A percentile compares a stretch with the other conserved stretches of the same genome.
phyloP scores from a whole-genome alignment of 2,329 filamentous ascomycete species.

The Stagonosporopsis rhizophila region DNA sequence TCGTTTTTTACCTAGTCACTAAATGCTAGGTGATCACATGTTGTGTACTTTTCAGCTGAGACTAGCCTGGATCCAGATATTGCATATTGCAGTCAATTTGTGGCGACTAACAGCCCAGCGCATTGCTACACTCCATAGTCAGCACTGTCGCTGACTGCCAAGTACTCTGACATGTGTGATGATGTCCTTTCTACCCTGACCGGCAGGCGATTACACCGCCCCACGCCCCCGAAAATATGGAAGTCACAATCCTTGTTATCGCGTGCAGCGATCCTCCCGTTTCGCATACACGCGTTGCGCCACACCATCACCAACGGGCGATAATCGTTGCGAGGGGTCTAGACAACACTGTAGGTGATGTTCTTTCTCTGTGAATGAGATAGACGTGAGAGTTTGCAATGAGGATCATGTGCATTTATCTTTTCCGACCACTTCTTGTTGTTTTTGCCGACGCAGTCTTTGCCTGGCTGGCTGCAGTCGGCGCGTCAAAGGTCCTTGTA shows the following conservation, averaged over 20 bases:
- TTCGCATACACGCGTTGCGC: slow-evolving; percentile 6
- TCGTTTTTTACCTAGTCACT: slow-evolving; percentile 6
- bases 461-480: slow-evolving; percentile 48
- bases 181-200: background rate
- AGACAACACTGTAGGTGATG: background rate
- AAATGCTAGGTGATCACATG: slow-evolving; percentile 3
- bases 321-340: background rate
- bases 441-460: slow-evolving; percentile 27
- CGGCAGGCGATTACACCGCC: background rate
- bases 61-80: background rate
- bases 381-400: no score
- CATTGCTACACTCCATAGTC: background rate
- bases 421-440: slow-evolving; percentile 15
- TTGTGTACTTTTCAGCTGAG: background rate
- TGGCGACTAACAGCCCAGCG: background rate
- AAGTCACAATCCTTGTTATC: background rate
- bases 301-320: slow-evolving; percentile 2
- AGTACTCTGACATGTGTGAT: slow-evolving; percentile 3
- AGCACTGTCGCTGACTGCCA: background rate
- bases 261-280: slow-evolving; percentile 9
- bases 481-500: slow-evolving; percentile 43
- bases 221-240: background rate
- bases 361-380: background rate
- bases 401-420: background rate
- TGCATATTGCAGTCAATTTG: background rate